Conservation (phyloP, 2,329 filamentous ascomycete species). For the Aureobasidium sp. region DNA sequence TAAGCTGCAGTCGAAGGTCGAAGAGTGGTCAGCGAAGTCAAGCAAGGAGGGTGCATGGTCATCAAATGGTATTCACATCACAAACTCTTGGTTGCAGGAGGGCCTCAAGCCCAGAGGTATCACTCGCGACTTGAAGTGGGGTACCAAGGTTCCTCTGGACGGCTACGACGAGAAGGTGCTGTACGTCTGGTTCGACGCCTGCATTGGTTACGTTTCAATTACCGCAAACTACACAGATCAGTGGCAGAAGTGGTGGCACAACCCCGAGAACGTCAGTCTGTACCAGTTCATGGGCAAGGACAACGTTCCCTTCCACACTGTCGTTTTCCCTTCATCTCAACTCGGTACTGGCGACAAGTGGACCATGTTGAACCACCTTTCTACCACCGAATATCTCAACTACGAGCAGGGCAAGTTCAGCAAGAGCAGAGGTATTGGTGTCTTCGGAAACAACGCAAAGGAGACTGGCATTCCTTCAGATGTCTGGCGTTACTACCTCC, state of each 20-base stretch:
- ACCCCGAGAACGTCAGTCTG: slow-evolving; percentile 77
- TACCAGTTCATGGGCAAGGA: slow-evolving; percentile 97
- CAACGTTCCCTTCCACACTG: slow-evolving; percentile 79
- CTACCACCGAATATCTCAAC: slow-evolving; percentile 83
- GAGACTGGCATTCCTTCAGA: slow-evolving; percentile 77
- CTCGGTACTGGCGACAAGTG: slow-evolving; percentile 77
- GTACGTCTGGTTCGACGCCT: slow-evolving; percentile 90
- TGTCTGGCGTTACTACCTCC: slow-evolving; percentile 90
- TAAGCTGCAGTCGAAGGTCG: slow-evolving; percentile 68
- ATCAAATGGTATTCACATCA: slow-evolving; percentile 67
- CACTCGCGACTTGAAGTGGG: slow-evolving; percentile 89
- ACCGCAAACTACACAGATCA: slow-evolving; percentile 82
- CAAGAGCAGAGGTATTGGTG: slow-evolving; percentile 81
- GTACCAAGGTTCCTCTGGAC: slow-evolving; percentile 54
- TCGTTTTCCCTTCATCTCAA: slow-evolving; percentile 85
- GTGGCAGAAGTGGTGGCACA: slow-evolving; percentile 93
- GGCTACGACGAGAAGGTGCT: slow-evolving; percentile 72
- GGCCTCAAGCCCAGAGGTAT: slow-evolving; percentile 83
- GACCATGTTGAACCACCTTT: slow-evolving; percentile 84
- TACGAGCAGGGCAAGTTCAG: slow-evolving; percentile 89
- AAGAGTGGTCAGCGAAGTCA: slow-evolving; percentile 68
- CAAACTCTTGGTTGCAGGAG: slow-evolving; percentile 73
- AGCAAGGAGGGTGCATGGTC: slow-evolving; percentile 71
- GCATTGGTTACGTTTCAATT: slow-evolving; percentile 92
- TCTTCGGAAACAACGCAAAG: slow-evolving; percentile 84